Percentiles rank a stretch among this genome's conserved stretches.
These are phyloP conservation scores for Teunomyces aglyptinius DNA, from an alignment of 805 yeast species.

Conservation along the genomic window DNA sequence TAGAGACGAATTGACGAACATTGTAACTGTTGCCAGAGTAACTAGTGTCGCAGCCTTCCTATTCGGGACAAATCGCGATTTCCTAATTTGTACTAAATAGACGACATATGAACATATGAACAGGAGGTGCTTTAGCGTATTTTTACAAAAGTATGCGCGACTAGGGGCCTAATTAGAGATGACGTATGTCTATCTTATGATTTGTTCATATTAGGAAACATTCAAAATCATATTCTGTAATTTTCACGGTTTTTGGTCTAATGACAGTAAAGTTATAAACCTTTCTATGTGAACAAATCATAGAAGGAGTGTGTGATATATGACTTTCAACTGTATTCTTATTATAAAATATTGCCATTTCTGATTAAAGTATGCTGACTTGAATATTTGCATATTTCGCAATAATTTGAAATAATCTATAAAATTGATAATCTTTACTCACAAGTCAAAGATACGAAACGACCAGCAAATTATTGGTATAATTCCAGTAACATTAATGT, in stretches of 20 bases:
- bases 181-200: background rate
- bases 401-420: background rate
- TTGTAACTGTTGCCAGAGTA: background rate
- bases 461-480: no score
- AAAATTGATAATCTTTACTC: background rate
- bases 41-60: background rate
- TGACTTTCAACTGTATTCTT: no score
- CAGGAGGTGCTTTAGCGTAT: background rate
- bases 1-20: constrained; percentile 1
- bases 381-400: background rate
- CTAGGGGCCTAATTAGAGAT: background rate
- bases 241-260: no score
- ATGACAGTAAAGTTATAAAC: no score
- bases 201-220: background rate
- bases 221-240: no score
- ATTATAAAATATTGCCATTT: no score
- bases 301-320: no score
- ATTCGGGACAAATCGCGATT: constrained; percentile 3
- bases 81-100: background rate
- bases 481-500: no score
- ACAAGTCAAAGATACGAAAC: no score
- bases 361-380: background rate
- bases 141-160: background rate
- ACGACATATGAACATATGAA: background rate
- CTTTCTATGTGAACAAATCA: no score